Conservation (phyloP, 306 rosid species). For the Boehmeria nivea region DNA sequence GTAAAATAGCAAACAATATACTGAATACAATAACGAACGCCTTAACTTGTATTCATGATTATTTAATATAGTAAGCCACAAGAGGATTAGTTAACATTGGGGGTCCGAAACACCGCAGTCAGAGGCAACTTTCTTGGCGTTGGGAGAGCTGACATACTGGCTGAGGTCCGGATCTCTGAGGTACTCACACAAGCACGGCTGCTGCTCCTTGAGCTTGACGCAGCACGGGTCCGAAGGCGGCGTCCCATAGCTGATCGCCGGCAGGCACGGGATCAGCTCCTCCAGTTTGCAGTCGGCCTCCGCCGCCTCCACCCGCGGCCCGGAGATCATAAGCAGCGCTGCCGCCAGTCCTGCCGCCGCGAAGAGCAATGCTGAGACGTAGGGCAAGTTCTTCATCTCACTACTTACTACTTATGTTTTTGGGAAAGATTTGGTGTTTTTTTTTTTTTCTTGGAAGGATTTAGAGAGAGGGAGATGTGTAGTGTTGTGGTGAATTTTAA, state of each 20-base stretch:
- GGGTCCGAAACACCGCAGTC: conserved; percentile 43
- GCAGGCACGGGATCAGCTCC: conserved; percentile 36
- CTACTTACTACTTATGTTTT: background rate
- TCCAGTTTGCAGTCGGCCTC: conserved; percentile 33
- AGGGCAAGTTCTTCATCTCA: conserved; percentile 1
- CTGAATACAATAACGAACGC: no score
- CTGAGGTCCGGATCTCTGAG: conserved; percentile 31
- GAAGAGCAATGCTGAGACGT: background rate
- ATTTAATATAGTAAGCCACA: no score
- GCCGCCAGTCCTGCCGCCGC: no score
- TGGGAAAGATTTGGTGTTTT: no score
- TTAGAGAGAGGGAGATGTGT: no score
- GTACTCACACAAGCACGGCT: conserved; percentile 53
- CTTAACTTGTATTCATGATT: no score
- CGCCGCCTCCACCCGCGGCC: background rate
- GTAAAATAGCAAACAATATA: no score
- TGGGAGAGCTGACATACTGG: conserved; percentile 37
- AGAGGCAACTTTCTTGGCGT: conserved; percentile 33
- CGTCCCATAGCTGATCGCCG: conserved; percentile 18
- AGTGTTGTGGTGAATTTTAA: conserved; percentile 1
- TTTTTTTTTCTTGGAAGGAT: no score
- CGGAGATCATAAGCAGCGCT: conserved; percentile 13
- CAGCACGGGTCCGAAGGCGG: conserved; percentile 38
- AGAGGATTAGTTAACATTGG: background rate
- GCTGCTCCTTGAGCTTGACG: conserved; percentile 39